These are phyloP conservation scores for Elsinoe perseae DNA, from an alignment of 2,329 filamentous ascomycete species.

Conservation along the genomic window DNA sequence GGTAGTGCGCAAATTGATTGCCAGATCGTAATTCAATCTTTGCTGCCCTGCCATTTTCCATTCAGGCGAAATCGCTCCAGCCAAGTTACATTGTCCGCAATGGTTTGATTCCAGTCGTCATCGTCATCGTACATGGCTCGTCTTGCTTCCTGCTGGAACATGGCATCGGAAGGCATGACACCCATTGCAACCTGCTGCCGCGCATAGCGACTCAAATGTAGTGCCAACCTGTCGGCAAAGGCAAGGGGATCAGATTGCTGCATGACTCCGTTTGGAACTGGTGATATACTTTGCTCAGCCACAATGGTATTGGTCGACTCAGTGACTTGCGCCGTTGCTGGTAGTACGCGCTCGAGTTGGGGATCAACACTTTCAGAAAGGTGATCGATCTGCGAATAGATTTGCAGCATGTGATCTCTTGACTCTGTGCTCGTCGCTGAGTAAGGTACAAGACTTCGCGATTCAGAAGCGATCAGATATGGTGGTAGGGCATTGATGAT, in stretches of 20 bases:
- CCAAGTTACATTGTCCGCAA: constrained; percentile 15
- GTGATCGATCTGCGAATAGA: constrained; percentile 7
- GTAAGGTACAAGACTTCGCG: constrained; percentile 40
- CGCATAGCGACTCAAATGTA: constrained; percentile 15
- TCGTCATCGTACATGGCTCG: constrained; percentile 16
- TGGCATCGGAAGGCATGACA: constrained; percentile 14
- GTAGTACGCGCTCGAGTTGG: no score
- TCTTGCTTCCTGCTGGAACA: constrained; percentile 18
- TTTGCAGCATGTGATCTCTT: neutral
- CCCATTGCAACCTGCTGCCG: constrained; percentile 13
- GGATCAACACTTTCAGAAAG: neutral
- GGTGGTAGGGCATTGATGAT: constrained; percentile 47
- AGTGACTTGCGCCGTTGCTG: no score
- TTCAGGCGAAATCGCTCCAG: constrained; percentile 9
- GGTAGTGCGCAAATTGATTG: no score
- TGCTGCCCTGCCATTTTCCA: neutral
- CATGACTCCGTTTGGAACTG: constrained; percentile 24
- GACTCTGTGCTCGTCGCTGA: constrained; percentile 32
- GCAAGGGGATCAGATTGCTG: neutral
- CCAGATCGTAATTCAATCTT: neutral
- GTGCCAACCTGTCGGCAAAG: constrained; percentile 8
- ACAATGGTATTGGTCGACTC: no score
- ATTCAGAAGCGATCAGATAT: constrained; percentile 43
- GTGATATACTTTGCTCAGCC: neutral
- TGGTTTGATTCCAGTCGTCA: constrained; percentile 16